A percentile compares a stretch with the other conserved stretches of the same genome.
These are phyloP conservation scores for Euphorbia peplus DNA, from an alignment of 345 rosid species.

Conservation along the genomic window DNA sequence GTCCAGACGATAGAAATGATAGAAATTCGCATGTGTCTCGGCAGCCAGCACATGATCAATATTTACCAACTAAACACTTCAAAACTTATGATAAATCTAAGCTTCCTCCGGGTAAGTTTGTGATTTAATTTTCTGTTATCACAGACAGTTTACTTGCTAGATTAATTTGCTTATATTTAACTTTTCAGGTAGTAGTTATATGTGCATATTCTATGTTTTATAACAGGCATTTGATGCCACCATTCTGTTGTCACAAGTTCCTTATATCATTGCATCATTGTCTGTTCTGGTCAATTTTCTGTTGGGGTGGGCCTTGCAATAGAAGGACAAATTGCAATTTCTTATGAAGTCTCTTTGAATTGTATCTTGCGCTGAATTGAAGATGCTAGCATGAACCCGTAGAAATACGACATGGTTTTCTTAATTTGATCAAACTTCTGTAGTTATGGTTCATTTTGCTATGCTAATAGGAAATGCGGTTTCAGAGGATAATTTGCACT, in stretches of 20 bases:
- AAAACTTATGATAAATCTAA: constrained; percentile 62
- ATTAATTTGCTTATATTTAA: background rate
- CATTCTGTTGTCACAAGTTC: background rate
- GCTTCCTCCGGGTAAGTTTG: constrained; percentile 75
- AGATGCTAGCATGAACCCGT: background rate
- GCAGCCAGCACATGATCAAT: constrained; percentile 47
- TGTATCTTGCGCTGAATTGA: background rate
- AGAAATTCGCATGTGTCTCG: constrained; percentile 48
- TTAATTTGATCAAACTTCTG: background rate
- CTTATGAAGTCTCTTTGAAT: background rate
- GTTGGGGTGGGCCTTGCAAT: background rate
- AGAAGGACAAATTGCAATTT: background rate
- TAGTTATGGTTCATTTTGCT: constrained; percentile 1
- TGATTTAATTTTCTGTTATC: constrained; percentile 6
- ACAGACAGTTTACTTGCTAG: background rate
- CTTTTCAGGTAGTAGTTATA: background rate
- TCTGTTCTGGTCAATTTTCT: background rate
- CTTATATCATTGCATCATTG: background rate
- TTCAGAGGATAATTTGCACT: background rate
- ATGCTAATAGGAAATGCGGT: background rate
- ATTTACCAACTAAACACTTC: constrained; percentile 39
- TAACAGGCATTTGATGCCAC: background rate
- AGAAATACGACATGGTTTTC: background rate
- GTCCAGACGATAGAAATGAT: constrained; percentile 53
- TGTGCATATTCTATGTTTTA: background rate